Evolutionary conservation across 352 stramenopile genomes (phyloP).

Genomic region (Thalassiosira livingstoniorum): DNA sequence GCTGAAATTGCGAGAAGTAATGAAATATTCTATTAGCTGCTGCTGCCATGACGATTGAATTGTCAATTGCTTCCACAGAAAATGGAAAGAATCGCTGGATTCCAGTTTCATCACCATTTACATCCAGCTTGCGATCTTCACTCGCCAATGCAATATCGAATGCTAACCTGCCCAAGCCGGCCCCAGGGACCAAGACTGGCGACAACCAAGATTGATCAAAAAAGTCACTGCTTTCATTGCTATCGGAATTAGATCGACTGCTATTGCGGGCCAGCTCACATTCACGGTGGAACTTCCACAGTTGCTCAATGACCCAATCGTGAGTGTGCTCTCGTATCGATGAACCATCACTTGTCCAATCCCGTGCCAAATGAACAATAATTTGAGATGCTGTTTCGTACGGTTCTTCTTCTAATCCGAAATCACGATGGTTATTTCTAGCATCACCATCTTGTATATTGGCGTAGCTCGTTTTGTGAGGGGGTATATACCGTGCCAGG

Average conservation of each 20-base stretch:
- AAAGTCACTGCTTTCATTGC: not conserved
- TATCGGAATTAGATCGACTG: not conserved
- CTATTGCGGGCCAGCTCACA: not conserved
- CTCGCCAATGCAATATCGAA: constrained; percentile 69
- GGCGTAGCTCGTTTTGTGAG: constrained; percentile 32
- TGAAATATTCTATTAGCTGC: constrained; percentile 69
- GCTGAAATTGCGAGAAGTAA: not conserved
- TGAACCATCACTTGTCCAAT: constrained; percentile 69
- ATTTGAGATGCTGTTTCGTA: constrained; percentile 80
- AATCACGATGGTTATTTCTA: constrained; percentile 19
- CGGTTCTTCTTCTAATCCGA: constrained; percentile 35
- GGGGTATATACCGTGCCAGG: constrained; percentile 54
- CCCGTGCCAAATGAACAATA: constrained; percentile 75
- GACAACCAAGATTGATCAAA: constrained; percentile 25
- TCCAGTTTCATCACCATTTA: constrained; percentile 16
- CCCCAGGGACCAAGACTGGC: constrained; percentile 75
- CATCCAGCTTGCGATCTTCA: constrained; percentile 14
- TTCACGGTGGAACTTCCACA: constrained; percentile 47
- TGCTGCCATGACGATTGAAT: constrained; percentile 77
- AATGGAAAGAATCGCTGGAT: constrained; percentile 38
- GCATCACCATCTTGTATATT: constrained; percentile 6
- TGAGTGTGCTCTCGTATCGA: constrained; percentile 64
- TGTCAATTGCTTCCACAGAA: constrained; percentile 79
- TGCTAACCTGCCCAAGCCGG: constrained; percentile 77
- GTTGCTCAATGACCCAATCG: constrained; percentile 74